phyloP scores from a whole-genome alignment of 768 basidiomycete species.

The Daedalea quercina region DNA sequence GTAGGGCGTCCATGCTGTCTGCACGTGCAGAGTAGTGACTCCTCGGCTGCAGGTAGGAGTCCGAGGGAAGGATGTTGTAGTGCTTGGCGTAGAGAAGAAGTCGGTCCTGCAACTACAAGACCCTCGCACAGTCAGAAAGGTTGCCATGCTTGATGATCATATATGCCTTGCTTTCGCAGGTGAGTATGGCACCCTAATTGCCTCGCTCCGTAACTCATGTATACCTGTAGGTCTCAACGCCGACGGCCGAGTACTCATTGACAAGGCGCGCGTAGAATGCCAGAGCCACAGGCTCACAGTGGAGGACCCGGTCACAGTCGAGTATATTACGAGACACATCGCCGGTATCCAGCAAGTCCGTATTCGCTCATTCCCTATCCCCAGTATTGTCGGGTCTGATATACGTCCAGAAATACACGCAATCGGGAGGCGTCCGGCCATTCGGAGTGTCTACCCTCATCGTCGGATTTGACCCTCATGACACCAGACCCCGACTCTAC shows the following conservation, averaged over 20 bases:
- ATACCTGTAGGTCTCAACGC: constrained; percentile 79
- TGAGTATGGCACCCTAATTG: constrained; percentile 21
- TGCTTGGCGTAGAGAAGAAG: constrained; percentile 99
- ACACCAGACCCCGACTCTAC: constrained; percentile 81
- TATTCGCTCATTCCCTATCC: background rate
- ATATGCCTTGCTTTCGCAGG: constrained; percentile 96
- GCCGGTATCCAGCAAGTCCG: constrained; percentile 97
- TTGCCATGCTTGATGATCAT: constrained; percentile 98
- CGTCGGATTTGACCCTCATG: constrained; percentile 94
- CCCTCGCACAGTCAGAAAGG: constrained; percentile 94
- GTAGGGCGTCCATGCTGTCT: constrained; percentile 38
- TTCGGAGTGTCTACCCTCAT: constrained; percentile 98
- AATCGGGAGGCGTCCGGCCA: constrained; percentile 96
- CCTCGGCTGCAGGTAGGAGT: constrained; percentile 73
- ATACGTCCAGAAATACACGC: constrained; percentile 78
- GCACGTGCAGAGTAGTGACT: constrained; percentile 4
- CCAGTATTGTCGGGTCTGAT: background rate
- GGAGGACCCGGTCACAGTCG: constrained; percentile 96
- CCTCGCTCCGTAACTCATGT: background rate
- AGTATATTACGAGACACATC: constrained; percentile 97
- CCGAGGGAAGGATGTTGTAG: constrained; percentile 89
- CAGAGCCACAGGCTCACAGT: constrained; percentile 96
- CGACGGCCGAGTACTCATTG: constrained; percentile 95
- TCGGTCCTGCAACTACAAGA: constrained; percentile 96
- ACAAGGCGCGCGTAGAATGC: constrained; percentile 96